Base-by-base conservation (phyloP, 352 stramenopile genomes). In the Globisporangium viniferum region DNA sequence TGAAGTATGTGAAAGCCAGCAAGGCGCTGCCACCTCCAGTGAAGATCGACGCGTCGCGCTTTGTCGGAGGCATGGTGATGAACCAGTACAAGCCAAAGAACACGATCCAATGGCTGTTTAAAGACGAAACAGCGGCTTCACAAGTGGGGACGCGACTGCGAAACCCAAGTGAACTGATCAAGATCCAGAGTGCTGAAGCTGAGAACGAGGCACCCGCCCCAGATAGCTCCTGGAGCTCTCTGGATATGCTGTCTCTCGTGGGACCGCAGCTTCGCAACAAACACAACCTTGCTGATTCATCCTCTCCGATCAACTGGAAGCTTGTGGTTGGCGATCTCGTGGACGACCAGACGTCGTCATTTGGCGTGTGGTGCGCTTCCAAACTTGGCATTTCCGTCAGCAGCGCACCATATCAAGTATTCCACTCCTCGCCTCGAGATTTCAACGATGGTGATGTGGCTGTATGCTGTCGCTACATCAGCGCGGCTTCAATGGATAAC, bases 301-400 rank as follows among this genome's bases (percentile, higher is more conserved):
- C 59, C 20, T 60, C 70, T 15, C 67, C 69, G 54, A 73, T 80
- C 9, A 64, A 73, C 9, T 94, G 84, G 84, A 94, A 94, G 64
- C 68, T 93, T 39, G 71, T 92, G 46, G 74, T 94, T 55, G 85
- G 80, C n/a, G 85, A 94, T 68, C 66, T 94, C 14, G 58, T 90
- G 41, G 79, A 89, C 62, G 72, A 70, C 59, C 70, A 74, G 8
- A 70, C 72, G 6, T 86, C 82, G 15, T 88, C 80, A 1, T 92
- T 94, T 74, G 87, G 84, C 9, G 80, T 79, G 36, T 94, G 87
- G 87, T 90, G 83, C 36, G 86, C 84, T 6, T 72, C 86, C 33
- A 85, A 81, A 64, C 68, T 76, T 58, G 84, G 86, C 14, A 73
- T 73, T 36, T 70, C 35, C 5, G 36, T 59, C 20, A 57, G 14